Percentiles rank a stretch among this genome's conserved stretches.
These are phyloP conservation scores for Fusarium begoniae DNA, from an alignment of 2,329 filamentous ascomycete genomes.

Conservation along the genomic window DNA sequence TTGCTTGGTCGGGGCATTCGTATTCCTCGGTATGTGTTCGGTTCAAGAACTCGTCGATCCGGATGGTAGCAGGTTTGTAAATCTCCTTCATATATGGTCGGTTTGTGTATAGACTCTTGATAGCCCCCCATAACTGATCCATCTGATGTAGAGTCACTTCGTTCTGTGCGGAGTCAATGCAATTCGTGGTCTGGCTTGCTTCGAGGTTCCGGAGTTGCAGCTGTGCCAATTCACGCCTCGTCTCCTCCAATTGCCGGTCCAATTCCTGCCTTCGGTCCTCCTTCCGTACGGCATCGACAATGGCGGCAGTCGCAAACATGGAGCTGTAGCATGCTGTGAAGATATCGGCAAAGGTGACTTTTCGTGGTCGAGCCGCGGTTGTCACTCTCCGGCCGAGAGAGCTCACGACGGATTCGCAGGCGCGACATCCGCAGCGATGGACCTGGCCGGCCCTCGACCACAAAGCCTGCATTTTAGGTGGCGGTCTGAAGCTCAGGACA, in stretches of 20 bases:
- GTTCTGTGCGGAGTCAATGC: slow-evolving; percentile 5
- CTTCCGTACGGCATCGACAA: slow-evolving; percentile 69
- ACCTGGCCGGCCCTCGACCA: slow-evolving; percentile 74
- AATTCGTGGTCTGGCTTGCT: slow-evolving; percentile 20
- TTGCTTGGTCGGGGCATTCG: slow-evolving; percentile 33
- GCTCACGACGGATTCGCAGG: slow-evolving; percentile 63
- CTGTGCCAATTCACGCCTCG: slow-evolving; percentile 57
- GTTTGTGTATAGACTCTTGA: slow-evolving; percentile 45
- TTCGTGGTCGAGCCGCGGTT: slow-evolving; percentile 58
- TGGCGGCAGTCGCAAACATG: slow-evolving; percentile 70
- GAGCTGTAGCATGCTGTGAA: slow-evolving; percentile 75
- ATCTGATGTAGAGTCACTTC: slow-evolving; percentile 43
- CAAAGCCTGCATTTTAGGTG: slow-evolving; percentile 70
- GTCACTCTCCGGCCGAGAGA: slow-evolving; percentile 61
- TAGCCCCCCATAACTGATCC: slow-evolving; percentile 44
- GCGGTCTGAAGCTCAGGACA: slow-evolving; percentile 29
- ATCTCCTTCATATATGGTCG: slow-evolving; percentile 51
- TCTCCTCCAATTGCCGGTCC: slow-evolving; percentile 67
- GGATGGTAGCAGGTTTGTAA: slow-evolving; percentile 42
- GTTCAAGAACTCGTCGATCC: slow-evolving; percentile 41
- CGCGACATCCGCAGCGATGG: slow-evolving; percentile 70
- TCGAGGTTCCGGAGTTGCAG: slow-evolving; percentile 46
- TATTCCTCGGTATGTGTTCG: slow-evolving; percentile 45
- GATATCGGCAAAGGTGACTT: slow-evolving; percentile 61
- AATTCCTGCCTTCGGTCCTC: slow-evolving; percentile 66